A percentile compares a stretch with the other conserved stretches of the same genome.
Conservation (phyloP, 441 rosid species). For the Jatropha podagrica region DNA sequence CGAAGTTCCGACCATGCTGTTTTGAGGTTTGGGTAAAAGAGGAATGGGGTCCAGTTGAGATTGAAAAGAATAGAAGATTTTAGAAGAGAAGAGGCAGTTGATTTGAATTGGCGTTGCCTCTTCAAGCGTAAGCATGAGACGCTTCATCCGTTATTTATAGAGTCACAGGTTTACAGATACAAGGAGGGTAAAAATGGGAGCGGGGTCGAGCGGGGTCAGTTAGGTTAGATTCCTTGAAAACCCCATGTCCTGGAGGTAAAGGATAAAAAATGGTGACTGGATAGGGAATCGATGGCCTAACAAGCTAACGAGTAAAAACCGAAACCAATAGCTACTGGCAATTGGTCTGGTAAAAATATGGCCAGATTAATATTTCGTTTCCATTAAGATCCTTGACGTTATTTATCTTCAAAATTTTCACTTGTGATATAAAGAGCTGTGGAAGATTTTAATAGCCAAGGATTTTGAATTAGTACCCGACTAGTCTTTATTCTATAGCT, state of each 20-base stretch:
- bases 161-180: not conserved
- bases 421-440: no score
- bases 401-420: no score
- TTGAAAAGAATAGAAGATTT: not conserved
- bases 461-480: no score
- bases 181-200: not conserved
- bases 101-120: slow-evolving; percentile 24
- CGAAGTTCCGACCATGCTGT: slow-evolving; percentile 43
- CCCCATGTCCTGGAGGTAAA: not conserved
- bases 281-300: not conserved
- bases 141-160: slow-evolving; percentile 38
- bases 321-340: no score
- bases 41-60: not conserved
- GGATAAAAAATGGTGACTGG: slow-evolving; percentile 2
- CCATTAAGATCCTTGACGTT: no score
- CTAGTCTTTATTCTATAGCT: no score
- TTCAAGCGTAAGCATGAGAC: slow-evolving; percentile 40
- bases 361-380: no score
- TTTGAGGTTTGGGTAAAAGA: not conserved
- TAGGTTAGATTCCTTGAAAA: slow-evolving; percentile 12
- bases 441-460: no score
- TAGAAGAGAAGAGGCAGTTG: slow-evolving; percentile 10
- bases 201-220: slow-evolving; percentile 6
- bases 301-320: not conserved
- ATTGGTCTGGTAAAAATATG: no score